Evolutionary conservation across 1,139 yeast genomes (phyloP), one percentile per base, ranked within the genome.

Genomic region (Komagataea norvegica): DNA sequence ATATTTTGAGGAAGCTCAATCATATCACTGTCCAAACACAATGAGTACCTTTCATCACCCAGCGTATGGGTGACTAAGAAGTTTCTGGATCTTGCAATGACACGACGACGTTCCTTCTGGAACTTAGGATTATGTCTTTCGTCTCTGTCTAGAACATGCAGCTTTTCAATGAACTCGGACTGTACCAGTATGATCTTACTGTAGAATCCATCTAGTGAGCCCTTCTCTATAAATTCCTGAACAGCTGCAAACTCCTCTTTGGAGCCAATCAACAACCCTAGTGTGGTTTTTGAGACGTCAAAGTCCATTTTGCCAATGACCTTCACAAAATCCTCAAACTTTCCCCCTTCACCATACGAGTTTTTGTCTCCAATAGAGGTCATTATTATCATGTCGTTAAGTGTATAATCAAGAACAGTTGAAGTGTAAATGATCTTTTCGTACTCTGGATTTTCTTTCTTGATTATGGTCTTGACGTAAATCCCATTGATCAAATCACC

Each of bases 21-120:
- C 28, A 72, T 59, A 43, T 72, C 77, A 7, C 72, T 56, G 47
- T 73, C 77, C 15, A 73, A 41, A 39, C 67, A 71, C n/a, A 73
- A 41, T 1, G 72, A 57, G 43, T 62, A 65, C 29, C 56, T 55
- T 43, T 70, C 72, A 25, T 51, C 37, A 8, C 34, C 46, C 3
- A 56, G 17, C 6, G 57, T 51, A 29, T 44, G 44, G 5, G 45
- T 42, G 6, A 59, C 37, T 8, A 61, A 40, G 42, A 59, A 61
- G 46, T 62, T 62, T 22, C 65, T 46, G 33, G 60, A 38, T 27
- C 53, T 46, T 13, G 66, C 59, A 10, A 61, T 48, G 5, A 49
- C 38, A 21, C 54, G 50, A 27, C 65, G 44, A 33, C 65, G 44
- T 16, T 49, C 31, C 14, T 52, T 44, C 37, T 61, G 65, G 3